Percentiles rank a stretch among this genome's conserved stretches.
These are phyloP conservation scores for Citrullus amarus DNA, from an alignment of 306 rosid genomes.

Conservation along the genomic window DNA sequence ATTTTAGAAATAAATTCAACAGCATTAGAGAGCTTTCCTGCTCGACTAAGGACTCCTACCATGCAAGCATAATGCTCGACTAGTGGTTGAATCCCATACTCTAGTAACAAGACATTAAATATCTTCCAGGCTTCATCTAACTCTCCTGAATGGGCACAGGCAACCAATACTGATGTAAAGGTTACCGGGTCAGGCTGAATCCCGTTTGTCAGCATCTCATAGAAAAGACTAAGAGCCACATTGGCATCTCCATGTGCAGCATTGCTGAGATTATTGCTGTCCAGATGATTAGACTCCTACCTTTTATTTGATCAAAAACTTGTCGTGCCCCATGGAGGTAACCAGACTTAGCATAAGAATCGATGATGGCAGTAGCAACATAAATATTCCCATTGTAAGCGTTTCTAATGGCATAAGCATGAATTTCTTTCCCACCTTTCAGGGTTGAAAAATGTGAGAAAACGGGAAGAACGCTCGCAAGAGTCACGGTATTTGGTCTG, in stretches of 20 bases:
- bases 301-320: conserved; percentile 41
- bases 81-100: conserved; percentile 44
- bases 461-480: conserved; percentile 58
- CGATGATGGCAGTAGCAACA: conserved; percentile 61
- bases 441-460: conserved; percentile 43
- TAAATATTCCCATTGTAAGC: conserved; percentile 36
- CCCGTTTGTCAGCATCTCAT: conserved; percentile 46
- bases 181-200: conserved; percentile 74
- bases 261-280: conserved; percentile 73
- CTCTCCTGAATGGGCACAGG: conserved; percentile 70
- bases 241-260: conserved; percentile 64
- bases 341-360: conserved; percentile 68
- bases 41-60: conserved; percentile 73
- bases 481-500: conserved; percentile 54
- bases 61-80: conserved; percentile 88
- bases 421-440: conserved; percentile 66
- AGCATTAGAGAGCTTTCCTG: conserved; percentile 68
- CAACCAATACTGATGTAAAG: conserved; percentile 50
- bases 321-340: conserved; percentile 38
- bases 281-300: conserved; percentile 57
- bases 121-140: conserved; percentile 73
- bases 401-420: conserved; percentile 54
- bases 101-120: conserved; percentile 35
- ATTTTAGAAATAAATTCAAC: conserved; percentile 45
- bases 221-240: conserved; percentile 36